A percentile compares a stretch with the other conserved stretches of the same genome.
Evolutionary conservation across 1,284 basidiomycete genomes (phyloP).

Genomic region (Caloboletus firmus): DNA sequence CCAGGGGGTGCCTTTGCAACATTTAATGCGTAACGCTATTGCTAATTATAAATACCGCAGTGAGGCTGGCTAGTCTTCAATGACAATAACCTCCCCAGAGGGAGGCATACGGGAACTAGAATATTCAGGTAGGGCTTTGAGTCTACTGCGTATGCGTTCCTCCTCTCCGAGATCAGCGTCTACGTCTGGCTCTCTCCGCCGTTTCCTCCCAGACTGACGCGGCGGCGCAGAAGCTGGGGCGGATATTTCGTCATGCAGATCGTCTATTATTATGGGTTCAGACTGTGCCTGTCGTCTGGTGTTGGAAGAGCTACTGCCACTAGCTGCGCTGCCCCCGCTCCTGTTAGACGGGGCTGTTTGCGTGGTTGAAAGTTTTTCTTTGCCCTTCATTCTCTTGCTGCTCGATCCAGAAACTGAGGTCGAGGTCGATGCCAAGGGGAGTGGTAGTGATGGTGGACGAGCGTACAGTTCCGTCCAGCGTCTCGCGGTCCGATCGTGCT

Average conservation of each 20-base stretch:
- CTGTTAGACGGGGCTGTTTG: conserved; percentile 7
- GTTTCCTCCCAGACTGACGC: conserved; percentile 21
- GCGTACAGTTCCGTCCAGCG: conserved; percentile 55
- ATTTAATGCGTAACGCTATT: background rate
- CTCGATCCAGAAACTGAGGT: conserved; percentile 8
- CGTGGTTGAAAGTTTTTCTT: conserved; percentile 29
- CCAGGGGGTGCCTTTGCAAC: conserved; percentile 3
- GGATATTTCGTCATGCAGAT: conserved; percentile 45
- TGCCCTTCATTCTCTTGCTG: conserved; percentile 42
- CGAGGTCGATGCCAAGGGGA: conserved; percentile 1
- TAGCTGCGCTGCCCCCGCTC: background rate
- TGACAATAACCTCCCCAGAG: conserved; percentile 42
- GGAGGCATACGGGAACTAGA: conserved; percentile 12
- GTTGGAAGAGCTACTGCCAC: conserved; percentile 14
- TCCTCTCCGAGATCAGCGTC: conserved; percentile 32
- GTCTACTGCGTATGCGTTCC: conserved; percentile 19
- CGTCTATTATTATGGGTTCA: conserved; percentile 49
- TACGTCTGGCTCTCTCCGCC: conserved; percentile 28
- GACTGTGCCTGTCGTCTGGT: conserved; percentile 19
- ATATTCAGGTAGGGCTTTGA: conserved; percentile 8
- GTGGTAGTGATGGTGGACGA: conserved; percentile 31
- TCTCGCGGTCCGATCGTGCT: conserved; percentile 55
- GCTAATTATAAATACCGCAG: background rate
- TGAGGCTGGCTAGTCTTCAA: conserved; percentile 37
- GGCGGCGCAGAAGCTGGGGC: background rate